Evolutionary conservation across 306 rosid genomes (phyloP).

Genomic region (Sicyos baderoa): DNA sequence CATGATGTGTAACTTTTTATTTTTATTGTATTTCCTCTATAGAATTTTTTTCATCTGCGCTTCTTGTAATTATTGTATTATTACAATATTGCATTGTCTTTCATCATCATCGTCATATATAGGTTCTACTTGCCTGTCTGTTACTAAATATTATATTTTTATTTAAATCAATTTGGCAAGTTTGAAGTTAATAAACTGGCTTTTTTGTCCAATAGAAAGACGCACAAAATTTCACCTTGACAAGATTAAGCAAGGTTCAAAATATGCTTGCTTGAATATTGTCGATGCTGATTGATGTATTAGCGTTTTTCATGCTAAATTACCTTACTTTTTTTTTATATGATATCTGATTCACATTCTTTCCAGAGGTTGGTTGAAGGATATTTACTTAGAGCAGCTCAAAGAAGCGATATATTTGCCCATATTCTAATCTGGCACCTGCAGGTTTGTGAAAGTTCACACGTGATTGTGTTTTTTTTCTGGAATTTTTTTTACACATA

Average conservation of each 20-base stretch:
- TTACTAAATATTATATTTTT: background rate
- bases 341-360: constrained; percentile 23
- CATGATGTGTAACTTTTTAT: background rate
- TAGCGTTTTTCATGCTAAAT: background rate
- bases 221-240: background rate
- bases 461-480: constrained; percentile 5
- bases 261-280: background rate
- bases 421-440: constrained; percentile 95
- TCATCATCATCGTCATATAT: too few relatives aligned
- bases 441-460: constrained; percentile 44
- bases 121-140: background rate
- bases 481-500: background rate
- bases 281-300: background rate
- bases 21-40: background rate
- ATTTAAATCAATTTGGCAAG: background rate
- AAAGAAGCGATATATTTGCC: constrained; percentile 88
- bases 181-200: background rate
- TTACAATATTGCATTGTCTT: too few relatives aligned
- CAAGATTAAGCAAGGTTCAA: background rate
- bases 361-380: constrained; percentile 91
- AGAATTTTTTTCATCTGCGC: background rate
- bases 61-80: constrained; percentile 5
- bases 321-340: constrained; percentile 12
- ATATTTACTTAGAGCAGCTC: constrained; percentile 90
- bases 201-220: background rate